Conservation (phyloP, 345 rosid genomes). For the rapeseed (Brassica napus) region Da-Ae NC_063451.1:40008001-40008500, state of each 20-base stretch:
- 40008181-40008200: slow-evolving; percentile 96
- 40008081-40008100: slow-evolving; percentile 32
- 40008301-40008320: not conserved
- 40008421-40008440: slow-evolving; percentile 81
- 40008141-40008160: slow-evolving; percentile 69
- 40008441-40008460: slow-evolving; percentile 60
- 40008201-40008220: slow-evolving; percentile 32
- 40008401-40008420: slow-evolving; percentile 83
- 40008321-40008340: not conserved
- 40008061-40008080: slow-evolving; percentile 69
- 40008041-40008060: slow-evolving; percentile 76
- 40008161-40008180: slow-evolving; percentile 84
- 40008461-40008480: slow-evolving; percentile 66
- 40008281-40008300: not conserved
- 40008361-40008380: not conserved
- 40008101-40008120: not conserved
- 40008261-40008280: not conserved
- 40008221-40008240: not conserved
- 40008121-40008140: slow-evolving; percentile 56
- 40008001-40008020: slow-evolving; percentile 95
- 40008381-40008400: slow-evolving; percentile 1
- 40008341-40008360: not conserved
- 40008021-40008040: slow-evolving; percentile 92
- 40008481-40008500: slow-evolving; percentile 55
- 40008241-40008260: not conserved